Conservation (phyloP, 139 green algal species). For the Chlorella vulgaris region DNA sequence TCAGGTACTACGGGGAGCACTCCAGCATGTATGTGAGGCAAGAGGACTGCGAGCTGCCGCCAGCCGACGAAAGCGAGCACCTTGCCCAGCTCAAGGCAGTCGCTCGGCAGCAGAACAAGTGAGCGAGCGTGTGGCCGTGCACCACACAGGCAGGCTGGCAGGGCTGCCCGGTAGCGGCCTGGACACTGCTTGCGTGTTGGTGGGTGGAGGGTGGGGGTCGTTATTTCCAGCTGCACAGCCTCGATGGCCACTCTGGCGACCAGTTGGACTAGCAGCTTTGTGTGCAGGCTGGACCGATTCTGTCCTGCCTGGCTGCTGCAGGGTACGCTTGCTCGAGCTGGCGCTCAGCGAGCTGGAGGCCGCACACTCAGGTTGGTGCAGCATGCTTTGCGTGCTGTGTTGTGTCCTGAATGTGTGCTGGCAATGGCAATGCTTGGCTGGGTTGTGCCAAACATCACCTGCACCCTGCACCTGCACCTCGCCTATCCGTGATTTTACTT, state of each 20-base stretch:
- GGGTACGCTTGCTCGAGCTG: conserved; percentile 39
- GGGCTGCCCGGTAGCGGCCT: too few species aligned
- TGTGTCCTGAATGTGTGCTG: too few species aligned
- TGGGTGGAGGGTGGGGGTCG: neutral
- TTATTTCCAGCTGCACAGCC: too few species aligned
- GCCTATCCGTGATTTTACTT: too few species aligned
- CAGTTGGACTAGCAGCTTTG: too few species aligned
- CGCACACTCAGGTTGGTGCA: neutral
- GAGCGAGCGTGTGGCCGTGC: neutral
- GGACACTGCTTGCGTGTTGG: conserved; percentile 9
- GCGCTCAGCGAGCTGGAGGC: conserved; percentile 39
- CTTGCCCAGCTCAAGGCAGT: conserved; percentile 25
- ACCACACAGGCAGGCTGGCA: too few species aligned
- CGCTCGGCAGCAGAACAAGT: conserved; percentile 46
- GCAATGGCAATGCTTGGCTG: too few species aligned
- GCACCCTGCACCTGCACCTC: neutral
- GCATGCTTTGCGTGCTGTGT: neutral
- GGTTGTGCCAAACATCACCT: neutral
- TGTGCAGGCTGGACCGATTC: neutral
- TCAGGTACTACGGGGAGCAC: conserved; percentile 71
- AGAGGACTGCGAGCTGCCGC: conserved; percentile 25
- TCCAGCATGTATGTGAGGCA: conserved; percentile 57
- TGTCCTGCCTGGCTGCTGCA: conserved; percentile 3
- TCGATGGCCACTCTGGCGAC: too few species aligned
- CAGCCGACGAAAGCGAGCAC: neutral